A percentile compares a stretch with the other conserved stretches of the same genome.
Conservation (phyloP, 139 green algal genomes). For the Chlorella ohadii region DNA sequence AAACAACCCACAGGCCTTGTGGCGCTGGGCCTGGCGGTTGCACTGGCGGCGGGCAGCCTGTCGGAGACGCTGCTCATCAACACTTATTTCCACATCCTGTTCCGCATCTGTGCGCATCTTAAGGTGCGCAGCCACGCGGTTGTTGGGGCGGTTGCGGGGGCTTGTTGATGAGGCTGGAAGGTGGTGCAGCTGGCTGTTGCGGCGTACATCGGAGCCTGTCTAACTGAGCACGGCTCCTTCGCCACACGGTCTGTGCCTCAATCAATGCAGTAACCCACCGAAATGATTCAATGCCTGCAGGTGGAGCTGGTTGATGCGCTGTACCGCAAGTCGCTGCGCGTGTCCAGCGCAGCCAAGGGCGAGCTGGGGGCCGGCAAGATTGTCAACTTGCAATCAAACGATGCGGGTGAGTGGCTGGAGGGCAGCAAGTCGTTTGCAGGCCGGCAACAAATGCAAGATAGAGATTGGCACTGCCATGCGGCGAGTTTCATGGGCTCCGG, state of each 20-base stretch:
- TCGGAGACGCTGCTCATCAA: constrained; percentile 83
- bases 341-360: constrained; percentile 63
- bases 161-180: too few relatives aligned
- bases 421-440: too few relatives aligned
- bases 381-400: constrained; percentile 85
- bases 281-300: too few relatives aligned
- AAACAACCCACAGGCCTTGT: background rate
- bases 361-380: constrained; percentile 74
- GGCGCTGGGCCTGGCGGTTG: constrained; percentile 49
- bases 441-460: too few relatives aligned
- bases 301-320: constrained; percentile 72
- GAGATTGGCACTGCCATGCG: too few relatives aligned
- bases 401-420: too few relatives aligned
- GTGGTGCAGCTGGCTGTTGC: constrained; percentile 62
- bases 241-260: too few relatives aligned
- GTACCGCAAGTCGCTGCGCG: constrained; percentile 79
- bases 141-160: too few relatives aligned
- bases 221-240: too few relatives aligned
- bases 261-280: too few relatives aligned
- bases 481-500: too few relatives aligned
- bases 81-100: constrained; percentile 87
- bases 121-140: constrained; percentile 47
- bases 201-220: too few relatives aligned
- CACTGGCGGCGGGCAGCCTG: constrained; percentile 54
- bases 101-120: constrained; percentile 77